phyloP scores from a whole-genome alignment of 2,329 filamentous ascomycete species.

The Helotiales sp. region DNA sequence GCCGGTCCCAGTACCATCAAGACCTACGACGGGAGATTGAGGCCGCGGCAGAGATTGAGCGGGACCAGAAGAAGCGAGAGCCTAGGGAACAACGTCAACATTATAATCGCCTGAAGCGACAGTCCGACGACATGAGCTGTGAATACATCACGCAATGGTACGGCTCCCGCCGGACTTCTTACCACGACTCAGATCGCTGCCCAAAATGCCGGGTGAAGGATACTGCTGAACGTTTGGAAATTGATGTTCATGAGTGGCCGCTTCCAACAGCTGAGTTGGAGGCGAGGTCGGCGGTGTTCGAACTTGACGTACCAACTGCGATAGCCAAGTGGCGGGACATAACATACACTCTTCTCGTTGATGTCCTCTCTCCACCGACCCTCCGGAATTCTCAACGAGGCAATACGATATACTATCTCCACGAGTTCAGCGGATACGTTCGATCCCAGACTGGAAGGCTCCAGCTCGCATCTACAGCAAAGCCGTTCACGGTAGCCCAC shows the following conservation, averaged over 20 bases:
- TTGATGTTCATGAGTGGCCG: too few species aligned
- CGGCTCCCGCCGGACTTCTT: too few species aligned
- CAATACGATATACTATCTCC: conserved; percentile 16
- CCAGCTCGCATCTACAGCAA: conserved; percentile 28
- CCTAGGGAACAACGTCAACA: conserved; percentile 39
- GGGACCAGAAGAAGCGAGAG: conserved; percentile 44
- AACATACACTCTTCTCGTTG: conserved; percentile 48
- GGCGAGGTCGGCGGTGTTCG: conserved; percentile 57
- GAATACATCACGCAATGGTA: too few species aligned
- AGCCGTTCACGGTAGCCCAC: conserved; percentile 44
- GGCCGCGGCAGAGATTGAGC: conserved; percentile 41
- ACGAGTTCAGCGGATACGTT: conserved; percentile 14
- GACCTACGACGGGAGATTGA: conserved; percentile 47
- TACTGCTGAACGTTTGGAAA: too few species aligned
- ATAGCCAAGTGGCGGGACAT: conserved; percentile 56
- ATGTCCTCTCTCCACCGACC: conserved; percentile 45
- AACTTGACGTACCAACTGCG: conserved; percentile 50
- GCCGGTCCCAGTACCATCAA: conserved; percentile 50
- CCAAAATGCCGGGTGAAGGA: too few species aligned
- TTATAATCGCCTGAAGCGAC: too few species aligned
- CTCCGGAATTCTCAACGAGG: conserved; percentile 4
- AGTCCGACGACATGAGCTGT: too few species aligned
- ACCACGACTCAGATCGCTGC: too few species aligned
- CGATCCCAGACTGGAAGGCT: conserved; percentile 18
- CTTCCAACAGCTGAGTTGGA: conserved; percentile 46